Evolutionary conservation across 129 eudicot species (phyloP).

Genomic region (Centrapalus pauciflorus): DNA sequence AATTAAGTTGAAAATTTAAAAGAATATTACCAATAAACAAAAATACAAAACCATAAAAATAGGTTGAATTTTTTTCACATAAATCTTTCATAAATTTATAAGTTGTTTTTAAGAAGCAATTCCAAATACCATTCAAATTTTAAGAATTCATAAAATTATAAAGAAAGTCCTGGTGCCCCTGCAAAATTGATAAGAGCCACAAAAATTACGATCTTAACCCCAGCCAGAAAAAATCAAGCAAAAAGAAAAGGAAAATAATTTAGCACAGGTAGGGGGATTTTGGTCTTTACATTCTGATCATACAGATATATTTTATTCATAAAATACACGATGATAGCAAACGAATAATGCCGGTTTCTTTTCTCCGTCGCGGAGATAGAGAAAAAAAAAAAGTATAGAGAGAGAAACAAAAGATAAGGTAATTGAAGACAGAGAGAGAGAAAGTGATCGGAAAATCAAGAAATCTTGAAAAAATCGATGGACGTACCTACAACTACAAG

Average conservation of each 20-base stretch:
- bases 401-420: slow-evolving; percentile 13
- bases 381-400: slow-evolving; percentile 14
- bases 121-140: too few relatives aligned
- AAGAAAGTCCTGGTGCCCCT: neutral
- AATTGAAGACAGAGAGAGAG: slow-evolving; percentile 9
- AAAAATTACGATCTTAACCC: slow-evolving; percentile 6
- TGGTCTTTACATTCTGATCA: slow-evolving; percentile 9
- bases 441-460: slow-evolving; percentile 1
- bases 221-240: neutral
- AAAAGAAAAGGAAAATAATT: neutral
- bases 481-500: neutral
- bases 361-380: slow-evolving; percentile 21
- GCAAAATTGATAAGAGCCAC: neutral
- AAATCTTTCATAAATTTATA: too few relatives aligned
- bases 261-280: neutral
- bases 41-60: too few relatives aligned
- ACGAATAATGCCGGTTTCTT: slow-evolving; percentile 26
- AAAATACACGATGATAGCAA: slow-evolving; percentile 19
- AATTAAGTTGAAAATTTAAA: too few relatives aligned
- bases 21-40: too few relatives aligned
- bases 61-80: too few relatives aligned
- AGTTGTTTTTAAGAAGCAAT: too few relatives aligned
- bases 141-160: too few relatives aligned
- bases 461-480: slow-evolving; percentile 17
- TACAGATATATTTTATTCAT: slow-evolving; percentile 14